A percentile compares a stretch with the other conserved stretches of the same genome.
Conservation (phyloP, 1,284 basidiomycete genomes). For the Trametes hirsuta region DNA sequence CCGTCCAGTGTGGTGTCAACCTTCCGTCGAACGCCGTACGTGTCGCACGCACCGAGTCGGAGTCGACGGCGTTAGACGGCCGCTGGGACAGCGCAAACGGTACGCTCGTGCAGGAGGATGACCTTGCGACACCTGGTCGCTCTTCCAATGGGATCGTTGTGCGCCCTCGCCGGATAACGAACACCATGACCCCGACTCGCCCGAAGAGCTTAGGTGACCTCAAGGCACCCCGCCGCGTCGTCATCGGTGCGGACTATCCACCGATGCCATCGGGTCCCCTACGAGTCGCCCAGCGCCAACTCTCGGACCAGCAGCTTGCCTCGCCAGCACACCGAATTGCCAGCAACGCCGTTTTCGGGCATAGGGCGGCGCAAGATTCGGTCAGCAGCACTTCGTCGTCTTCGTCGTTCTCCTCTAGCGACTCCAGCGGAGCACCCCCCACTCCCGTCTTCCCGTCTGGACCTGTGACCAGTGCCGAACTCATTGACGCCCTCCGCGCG, state of each 20-base stretch:
- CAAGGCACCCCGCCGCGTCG: slow-evolving; percentile 38
- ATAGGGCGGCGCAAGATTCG: slow-evolving; percentile 50
- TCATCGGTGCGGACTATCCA: slow-evolving; percentile 27
- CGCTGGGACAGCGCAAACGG: slow-evolving; percentile 29
- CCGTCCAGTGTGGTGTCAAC: slow-evolving; percentile 79
- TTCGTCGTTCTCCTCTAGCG: slow-evolving; percentile 56
- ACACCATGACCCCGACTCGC: slow-evolving; percentile 41
- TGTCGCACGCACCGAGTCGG: slow-evolving; percentile 38
- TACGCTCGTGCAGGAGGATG: slow-evolving; percentile 30
- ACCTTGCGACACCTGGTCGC: slow-evolving; percentile 25
- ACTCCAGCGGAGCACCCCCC: slow-evolving; percentile 41
- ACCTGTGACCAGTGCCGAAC: slow-evolving; percentile 64
- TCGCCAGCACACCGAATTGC: slow-evolving; percentile 19
- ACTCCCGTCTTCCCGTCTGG: slow-evolving; percentile 69
- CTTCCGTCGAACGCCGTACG: slow-evolving; percentile 59
- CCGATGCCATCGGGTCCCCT: slow-evolving; percentile 32
- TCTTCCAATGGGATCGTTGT: slow-evolving; percentile 29
- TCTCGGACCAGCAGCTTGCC: slow-evolving; percentile 23
- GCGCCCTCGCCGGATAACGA: slow-evolving; percentile 28
- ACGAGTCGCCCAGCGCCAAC: slow-evolving; percentile 17
- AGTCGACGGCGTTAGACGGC: slow-evolving; percentile 35
- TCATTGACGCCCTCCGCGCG: slow-evolving; percentile 69
- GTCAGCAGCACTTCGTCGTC: slow-evolving; percentile 70
- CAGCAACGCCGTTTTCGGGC: slow-evolving; percentile 31
- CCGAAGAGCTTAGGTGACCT: slow-evolving; percentile 61